These are phyloP conservation scores for Periconia macrospinosa DNA, from an alignment of 2,329 filamentous ascomycete species.

Conservation along the genomic window DNA sequence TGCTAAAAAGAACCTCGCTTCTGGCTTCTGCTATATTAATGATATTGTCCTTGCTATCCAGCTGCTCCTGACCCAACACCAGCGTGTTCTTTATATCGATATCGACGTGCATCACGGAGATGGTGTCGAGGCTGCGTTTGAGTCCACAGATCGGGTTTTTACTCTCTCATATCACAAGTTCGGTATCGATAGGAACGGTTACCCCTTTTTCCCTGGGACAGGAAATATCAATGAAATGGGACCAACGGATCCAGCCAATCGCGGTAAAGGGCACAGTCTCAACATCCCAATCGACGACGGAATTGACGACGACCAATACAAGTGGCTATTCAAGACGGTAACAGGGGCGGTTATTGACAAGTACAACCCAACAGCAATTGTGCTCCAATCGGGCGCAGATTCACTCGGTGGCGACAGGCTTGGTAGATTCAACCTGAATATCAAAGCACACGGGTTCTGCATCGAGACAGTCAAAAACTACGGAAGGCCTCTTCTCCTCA, in stretches of 20 bases:
- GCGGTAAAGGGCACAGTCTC: constrained; percentile 84
- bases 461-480: constrained; percentile 85
- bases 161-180: constrained; percentile 98
- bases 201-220: constrained; percentile 84
- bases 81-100: constrained; percentile 90
- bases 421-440: constrained; percentile 94
- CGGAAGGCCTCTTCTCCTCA: constrained; percentile 79
- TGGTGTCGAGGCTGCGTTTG: constrained; percentile 88
- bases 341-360: constrained; percentile 76
- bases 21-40: constrained; percentile 98
- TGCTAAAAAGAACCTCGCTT: constrained; percentile 90
- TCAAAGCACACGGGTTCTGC: constrained; percentile 89
- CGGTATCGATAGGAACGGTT: constrained; percentile 62
- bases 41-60: constrained; percentile 95
- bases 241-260: constrained; percentile 78
- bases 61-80: constrained; percentile 78
- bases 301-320: constrained; percentile 88
- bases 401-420: constrained; percentile 90
- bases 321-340: constrained; percentile 78
- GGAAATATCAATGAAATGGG: constrained; percentile 86
- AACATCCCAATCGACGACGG: constrained; percentile 91
- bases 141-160: constrained; percentile 85
- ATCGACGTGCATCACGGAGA: constrained; percentile 93
- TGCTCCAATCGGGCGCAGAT: constrained; percentile 94
- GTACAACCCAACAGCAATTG: constrained; percentile 88